phyloP scores from a whole-genome alignment of 2,329 filamentous ascomycete species.

The Monosporascus sp. region DNA sequence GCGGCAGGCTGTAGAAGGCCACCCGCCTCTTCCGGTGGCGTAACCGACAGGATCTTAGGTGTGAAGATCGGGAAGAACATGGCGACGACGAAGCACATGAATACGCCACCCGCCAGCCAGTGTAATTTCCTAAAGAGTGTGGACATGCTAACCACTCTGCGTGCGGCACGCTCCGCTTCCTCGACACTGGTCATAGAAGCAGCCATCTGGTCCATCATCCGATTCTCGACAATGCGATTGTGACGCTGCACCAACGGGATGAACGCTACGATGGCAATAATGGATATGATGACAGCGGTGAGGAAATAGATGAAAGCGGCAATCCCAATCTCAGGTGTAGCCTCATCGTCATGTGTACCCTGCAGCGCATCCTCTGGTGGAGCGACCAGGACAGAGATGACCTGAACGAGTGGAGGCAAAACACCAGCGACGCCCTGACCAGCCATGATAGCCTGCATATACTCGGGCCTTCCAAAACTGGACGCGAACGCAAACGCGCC shows the following conservation, averaged over 20 bases:
- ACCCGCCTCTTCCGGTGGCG: slow-evolving; percentile 34
- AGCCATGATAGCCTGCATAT: slow-evolving; percentile 94
- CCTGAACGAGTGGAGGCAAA: slow-evolving; percentile 75
- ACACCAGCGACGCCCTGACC: slow-evolving; percentile 92
- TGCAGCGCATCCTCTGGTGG: slow-evolving; percentile 30
- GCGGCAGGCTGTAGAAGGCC: slow-evolving; percentile 63
- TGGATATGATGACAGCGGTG: slow-evolving; percentile 73
- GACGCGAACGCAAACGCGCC: slow-evolving; percentile 88
- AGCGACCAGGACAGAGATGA: slow-evolving; percentile 70
- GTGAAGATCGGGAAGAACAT: slow-evolving; percentile 98
- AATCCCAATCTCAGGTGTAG: slow-evolving; percentile 36
- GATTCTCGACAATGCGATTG: slow-evolving; percentile 44
- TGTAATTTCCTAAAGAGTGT: slow-evolving; percentile 70
- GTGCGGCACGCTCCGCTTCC: slow-evolving; percentile 45
- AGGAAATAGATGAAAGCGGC: slow-evolving; percentile 90
- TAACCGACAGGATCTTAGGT: slow-evolving; percentile 52
- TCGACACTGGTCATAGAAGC: slow-evolving; percentile 46
- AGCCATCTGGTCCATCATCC: slow-evolving; percentile 42
- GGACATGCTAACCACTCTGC: slow-evolving; percentile 49
- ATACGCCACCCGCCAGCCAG: slow-evolving; percentile 72
- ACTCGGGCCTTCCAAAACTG: slow-evolving; percentile 78
- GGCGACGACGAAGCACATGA: slow-evolving; percentile 73
- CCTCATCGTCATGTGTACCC: slow-evolving; percentile 22
- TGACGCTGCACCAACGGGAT: slow-evolving; percentile 63
- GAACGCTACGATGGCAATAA: slow-evolving; percentile 66